Conservation (phyloP, 305 asterid species). For the Fraxinus greggii region DNA sequence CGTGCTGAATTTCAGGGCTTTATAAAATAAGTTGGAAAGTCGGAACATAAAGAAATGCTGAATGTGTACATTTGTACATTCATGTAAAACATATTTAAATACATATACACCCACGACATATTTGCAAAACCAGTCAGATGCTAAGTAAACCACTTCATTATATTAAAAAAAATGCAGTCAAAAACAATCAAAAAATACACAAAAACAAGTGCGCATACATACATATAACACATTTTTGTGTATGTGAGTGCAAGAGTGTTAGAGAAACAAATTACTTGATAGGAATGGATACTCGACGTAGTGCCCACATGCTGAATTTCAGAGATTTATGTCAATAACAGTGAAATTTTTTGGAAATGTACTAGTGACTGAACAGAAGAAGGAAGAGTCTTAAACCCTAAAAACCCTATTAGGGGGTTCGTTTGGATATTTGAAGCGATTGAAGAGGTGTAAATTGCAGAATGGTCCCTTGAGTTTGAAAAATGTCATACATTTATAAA, state of each 20-base stretch:
- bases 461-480: constrained; percentile 18
- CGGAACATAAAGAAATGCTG: not conserved
- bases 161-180: not conserved
- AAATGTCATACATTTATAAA: not conserved
- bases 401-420: constrained; percentile 3
- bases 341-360: not conserved
- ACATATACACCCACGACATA: not conserved
- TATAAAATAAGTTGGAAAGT: not conserved
- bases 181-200: not conserved
- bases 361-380: not conserved
- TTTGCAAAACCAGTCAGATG: not conserved
- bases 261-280: constrained; percentile 35
- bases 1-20: constrained; percentile 29
- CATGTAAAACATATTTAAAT: not conserved
- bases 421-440: not conserved
- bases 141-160: not conserved
- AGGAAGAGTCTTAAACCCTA: constrained; percentile 43
- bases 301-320: constrained; percentile 46
- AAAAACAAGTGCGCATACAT: not conserved
- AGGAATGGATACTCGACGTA: constrained; percentile 51
- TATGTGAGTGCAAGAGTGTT: not conserved
- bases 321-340: not conserved
- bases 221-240: not conserved
- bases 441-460: not conserved
- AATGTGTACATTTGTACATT: not conserved